These are phyloP conservation scores for Epichloe glyceriae DNA, from an alignment of 2,329 filamentous ascomycete species.

Conservation along the genomic window DNA sequence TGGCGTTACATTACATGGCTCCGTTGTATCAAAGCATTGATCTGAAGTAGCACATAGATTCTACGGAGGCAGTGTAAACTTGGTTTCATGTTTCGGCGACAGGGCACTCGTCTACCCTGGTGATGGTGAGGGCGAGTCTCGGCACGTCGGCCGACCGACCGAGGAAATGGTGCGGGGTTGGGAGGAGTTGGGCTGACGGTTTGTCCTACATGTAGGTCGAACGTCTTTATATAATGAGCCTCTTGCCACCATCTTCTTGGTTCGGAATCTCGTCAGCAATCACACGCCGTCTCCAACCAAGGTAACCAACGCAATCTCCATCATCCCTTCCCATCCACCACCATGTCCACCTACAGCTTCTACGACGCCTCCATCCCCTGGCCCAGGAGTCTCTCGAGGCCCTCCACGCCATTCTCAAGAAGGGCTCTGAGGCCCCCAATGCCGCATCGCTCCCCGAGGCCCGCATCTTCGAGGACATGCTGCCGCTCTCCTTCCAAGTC, in stretches of 20 bases:
- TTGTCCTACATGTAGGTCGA: too few species aligned
- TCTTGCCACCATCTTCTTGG: too few species aligned
- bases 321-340: slow-evolving; percentile 7
- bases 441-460: slow-evolving; percentile 19
- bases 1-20: too few species aligned
- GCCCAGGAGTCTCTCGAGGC: slow-evolving; percentile 19
- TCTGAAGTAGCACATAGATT: too few species aligned
- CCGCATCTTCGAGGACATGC: slow-evolving; percentile 29
- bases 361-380: slow-evolving; percentile 26
- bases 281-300: background rate
- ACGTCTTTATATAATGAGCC: slow-evolving; percentile 6
- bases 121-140: slow-evolving; percentile 55
- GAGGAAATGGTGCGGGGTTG: too few species aligned
- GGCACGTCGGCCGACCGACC: slow-evolving; percentile 29
- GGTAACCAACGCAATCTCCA: too few species aligned
- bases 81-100: slow-evolving; percentile 15
- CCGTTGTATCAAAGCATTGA: too few species aligned
- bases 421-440: slow-evolving; percentile 21
- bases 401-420: slow-evolving; percentile 22
- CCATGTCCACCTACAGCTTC: slow-evolving; percentile 24
- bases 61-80: too few species aligned
- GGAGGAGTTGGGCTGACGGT: too few species aligned
- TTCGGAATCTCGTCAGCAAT: too few species aligned
- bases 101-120: too few species aligned
- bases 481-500: slow-evolving; percentile 29